phyloP scores from a whole-genome alignment of 805 yeast genomes.

The Teunomyces cretensis region DNA sequence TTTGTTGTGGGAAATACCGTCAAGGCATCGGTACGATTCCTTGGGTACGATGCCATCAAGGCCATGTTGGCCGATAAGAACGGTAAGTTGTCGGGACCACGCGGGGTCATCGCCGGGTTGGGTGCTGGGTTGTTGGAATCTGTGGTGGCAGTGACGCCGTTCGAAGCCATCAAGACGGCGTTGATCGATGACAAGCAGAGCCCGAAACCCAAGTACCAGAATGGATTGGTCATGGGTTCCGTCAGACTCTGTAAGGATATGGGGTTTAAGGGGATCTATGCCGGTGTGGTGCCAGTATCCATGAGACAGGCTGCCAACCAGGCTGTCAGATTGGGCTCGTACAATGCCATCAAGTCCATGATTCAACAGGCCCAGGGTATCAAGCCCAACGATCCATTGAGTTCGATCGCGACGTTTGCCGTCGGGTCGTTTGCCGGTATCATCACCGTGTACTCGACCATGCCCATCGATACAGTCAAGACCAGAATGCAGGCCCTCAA shows the following conservation, averaged over 20 bases:
- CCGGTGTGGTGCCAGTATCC: conserved; percentile 90
- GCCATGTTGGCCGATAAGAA: conserved; percentile 72
- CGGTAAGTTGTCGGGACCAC: conserved; percentile 83
- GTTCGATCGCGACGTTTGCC: conserved; percentile 76
- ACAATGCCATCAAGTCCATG: conserved; percentile 79
- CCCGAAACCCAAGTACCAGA: conserved; percentile 72
- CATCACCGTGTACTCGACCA: conserved; percentile 86
- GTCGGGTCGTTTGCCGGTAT: conserved; percentile 91
- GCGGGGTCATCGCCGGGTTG: conserved; percentile 95
- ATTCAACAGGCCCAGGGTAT: conserved; percentile 69
- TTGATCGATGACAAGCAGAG: conserved; percentile 89
- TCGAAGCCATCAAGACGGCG: conserved; percentile 94
- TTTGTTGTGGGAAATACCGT: conserved; percentile 94
- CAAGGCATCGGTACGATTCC: conserved; percentile 91
- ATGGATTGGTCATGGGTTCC: conserved; percentile 61
- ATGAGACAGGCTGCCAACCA: conserved; percentile 95
- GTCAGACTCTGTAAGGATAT: conserved; percentile 66
- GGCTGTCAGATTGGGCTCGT: conserved; percentile 91
- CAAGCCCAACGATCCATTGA: conserved; percentile 70
- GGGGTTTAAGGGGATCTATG: conserved; percentile 81
- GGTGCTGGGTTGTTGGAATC: conserved; percentile 96
- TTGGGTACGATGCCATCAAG: conserved; percentile 90
- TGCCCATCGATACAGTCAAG: conserved; percentile 95
- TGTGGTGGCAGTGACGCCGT: conserved; percentile 92
- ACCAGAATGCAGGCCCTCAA: conserved; percentile 96